Evolutionary conservation across 2,329 filamentous ascomycete genomes (phyloP), one percentile per base, ranked within the genome.

Genomic region (Colletotrichum sp.): DNA sequence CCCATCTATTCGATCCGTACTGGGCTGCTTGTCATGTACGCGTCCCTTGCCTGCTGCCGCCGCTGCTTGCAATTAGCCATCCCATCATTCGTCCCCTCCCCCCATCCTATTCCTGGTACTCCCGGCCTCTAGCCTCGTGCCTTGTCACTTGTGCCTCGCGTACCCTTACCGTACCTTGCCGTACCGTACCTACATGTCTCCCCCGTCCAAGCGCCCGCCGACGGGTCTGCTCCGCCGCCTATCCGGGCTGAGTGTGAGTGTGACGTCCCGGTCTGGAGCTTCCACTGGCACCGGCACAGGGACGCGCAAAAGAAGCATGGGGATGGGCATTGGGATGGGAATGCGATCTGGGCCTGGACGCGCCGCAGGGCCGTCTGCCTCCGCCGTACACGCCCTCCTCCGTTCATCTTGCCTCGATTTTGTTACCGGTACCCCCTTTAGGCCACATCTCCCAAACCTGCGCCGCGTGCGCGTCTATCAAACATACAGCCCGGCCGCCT

Each of bases 151-250:
- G 39, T 49, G 39, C 39, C 64, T 66, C 13, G 39, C 16, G 36
- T 49, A 26, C 34, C 34, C 39, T 49, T 26, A 26, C 64, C 64
- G 28, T 52, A 44, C 63, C 36, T 49, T 49, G 10, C 24, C 39
- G 34, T 28, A n/a, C 24, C 63, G 21, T 59, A 32, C 39, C 71
- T 69, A 69, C 30, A 76, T 80, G 83, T 81, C 80, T 82, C 76
- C 80, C 78, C 82, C 81, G 81, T 81, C 81, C 76, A 81, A 79
- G 79, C 82, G 80, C 79, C 80, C 81, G 77, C 78, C 55, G 24
- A 60, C 78, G 79, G 80, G 81, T 79, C 78, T 81, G 75, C 67
- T 74, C 69, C 67, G 76, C 74, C 63, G 74, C 69, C 69, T 77
- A 49, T 69, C 76, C 76, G 74, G 67, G 55, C 67, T 69, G 67